Conservation (phyloP, 2,329 filamentous ascomycete species). For the Aspergillus flavus region DNA sequence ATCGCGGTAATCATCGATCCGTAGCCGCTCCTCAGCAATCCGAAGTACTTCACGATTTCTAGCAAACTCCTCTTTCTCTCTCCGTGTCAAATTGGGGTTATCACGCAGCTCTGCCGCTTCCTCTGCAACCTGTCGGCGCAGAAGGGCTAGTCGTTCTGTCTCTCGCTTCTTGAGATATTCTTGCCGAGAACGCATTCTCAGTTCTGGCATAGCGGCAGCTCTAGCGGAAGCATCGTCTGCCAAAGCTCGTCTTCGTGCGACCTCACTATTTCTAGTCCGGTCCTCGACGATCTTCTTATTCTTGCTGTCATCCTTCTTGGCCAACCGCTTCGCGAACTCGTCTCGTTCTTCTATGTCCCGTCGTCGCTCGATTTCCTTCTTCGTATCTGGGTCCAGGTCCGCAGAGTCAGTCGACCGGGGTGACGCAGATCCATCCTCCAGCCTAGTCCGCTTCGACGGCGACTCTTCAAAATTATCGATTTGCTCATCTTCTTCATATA, state of each 20-base stretch:
- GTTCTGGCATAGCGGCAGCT: slow-evolving; percentile 73
- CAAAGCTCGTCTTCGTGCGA: slow-evolving; percentile 63
- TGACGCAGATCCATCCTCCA: slow-evolving; percentile 57
- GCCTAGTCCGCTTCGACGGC: slow-evolving; percentile 69
- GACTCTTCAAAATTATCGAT: slow-evolving; percentile 68
- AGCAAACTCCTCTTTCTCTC: slow-evolving; percentile 84
- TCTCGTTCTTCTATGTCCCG: slow-evolving; percentile 75
- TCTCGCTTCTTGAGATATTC: slow-evolving; percentile 94
- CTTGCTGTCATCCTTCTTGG: slow-evolving; percentile 69
- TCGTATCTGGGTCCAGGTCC: slow-evolving; percentile 63
- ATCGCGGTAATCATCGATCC: slow-evolving; percentile 88
- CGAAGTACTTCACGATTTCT: slow-evolving; percentile 81
- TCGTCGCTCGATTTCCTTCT: slow-evolving; percentile 60
- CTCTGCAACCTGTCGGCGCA: slow-evolving; percentile 87
- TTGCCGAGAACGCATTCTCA: slow-evolving; percentile 82
- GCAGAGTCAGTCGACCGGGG: slow-evolving; percentile 36
- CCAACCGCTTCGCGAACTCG: slow-evolving; percentile 75
- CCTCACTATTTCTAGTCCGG: slow-evolving; percentile 59
- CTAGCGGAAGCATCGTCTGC: slow-evolving; percentile 70
- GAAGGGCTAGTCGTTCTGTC: slow-evolving; percentile 77
- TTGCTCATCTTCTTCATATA: slow-evolving; percentile 50
- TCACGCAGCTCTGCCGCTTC: slow-evolving; percentile 80
- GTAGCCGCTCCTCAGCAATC: slow-evolving; percentile 79
- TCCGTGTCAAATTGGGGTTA: slow-evolving; percentile 72
- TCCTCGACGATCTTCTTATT: slow-evolving; percentile 70